A percentile compares a stretch with the other conserved stretches of the same genome.
phyloP scores from a whole-genome alignment of 768 basidiomycete species.

The Stropharia rugosoannulata region DNA sequence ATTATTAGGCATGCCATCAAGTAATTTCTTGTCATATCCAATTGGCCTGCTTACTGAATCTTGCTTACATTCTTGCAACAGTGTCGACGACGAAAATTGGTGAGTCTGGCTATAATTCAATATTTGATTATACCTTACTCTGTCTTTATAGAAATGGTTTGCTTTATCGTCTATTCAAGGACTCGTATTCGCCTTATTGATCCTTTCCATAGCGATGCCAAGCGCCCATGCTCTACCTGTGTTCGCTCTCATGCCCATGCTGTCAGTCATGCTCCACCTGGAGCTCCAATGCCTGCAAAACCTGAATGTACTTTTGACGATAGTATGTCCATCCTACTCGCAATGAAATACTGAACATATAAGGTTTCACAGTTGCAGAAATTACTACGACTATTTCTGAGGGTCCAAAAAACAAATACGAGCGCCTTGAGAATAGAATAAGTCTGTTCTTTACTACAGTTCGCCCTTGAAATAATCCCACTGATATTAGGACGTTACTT shows the following conservation, averaged over 20 bases:
- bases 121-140: constrained; percentile 7
- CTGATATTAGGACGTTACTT: constrained; percentile 3
- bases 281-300: constrained; percentile 46
- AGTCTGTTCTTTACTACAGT: constrained; percentile 39
- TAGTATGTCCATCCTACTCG: constrained; percentile 28
- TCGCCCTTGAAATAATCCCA: neutral
- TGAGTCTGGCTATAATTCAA: constrained; percentile 30
- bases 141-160: constrained; percentile 58
- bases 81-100: constrained; percentile 75
- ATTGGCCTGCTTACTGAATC: neutral
- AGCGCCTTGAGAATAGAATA: constrained; percentile 67
- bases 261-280: constrained; percentile 58
- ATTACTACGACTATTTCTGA: constrained; percentile 36
- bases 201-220: constrained; percentile 55
- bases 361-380: constrained; percentile 36
- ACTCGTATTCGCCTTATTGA: constrained; percentile 1
- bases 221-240: constrained; percentile 76
- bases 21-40: constrained; percentile 24
- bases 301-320: constrained; percentile 83
- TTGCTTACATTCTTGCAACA: constrained; percentile 19
- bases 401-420: constrained; percentile 58
- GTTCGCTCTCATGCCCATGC: constrained; percentile 74
- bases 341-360: neutral
- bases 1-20: constrained; percentile 53
- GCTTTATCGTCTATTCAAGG: neutral